Evolutionary conservation across 495 filamentous ascomycete genomes (phyloP), one percentile per base, ranked within the genome.

Genomic region (Oidiodendron maius): DNA sequence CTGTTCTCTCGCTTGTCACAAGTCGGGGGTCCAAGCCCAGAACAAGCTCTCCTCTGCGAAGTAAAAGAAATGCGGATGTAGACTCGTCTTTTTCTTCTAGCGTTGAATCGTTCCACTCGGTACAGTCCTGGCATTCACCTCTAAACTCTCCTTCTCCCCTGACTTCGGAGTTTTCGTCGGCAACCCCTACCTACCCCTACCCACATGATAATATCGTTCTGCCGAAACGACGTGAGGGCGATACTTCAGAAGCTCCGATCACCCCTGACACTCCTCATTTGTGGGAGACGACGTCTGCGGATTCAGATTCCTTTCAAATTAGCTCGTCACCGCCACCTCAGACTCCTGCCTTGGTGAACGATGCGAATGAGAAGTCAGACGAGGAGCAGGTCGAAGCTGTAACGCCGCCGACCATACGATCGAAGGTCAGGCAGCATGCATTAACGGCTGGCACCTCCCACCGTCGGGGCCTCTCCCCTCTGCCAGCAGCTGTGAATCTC

Each of bases 401-500:
- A 26, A 72, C 77, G 8, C 66, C 65, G 28, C 74, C 72, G 23
- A 71, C 73, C 56, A 65, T 65, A 35, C 11, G 24, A 10, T 35
- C 50, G 13, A 39, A 21, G 13, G 48, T 65, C 16, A 64, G 77
- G n/a, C 69, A 78, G 32, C 76, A 76, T 23, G 70, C 69, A 17
- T 75, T 77, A n/a, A 65, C 65, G 3, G 67, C 40, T 36, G 53
- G 62, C 35, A 66, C 74, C 17, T 77, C 82, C 4, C 75, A 72
- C 45, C 66, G 76, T 52, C 77, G 80, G 21, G 74, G 76, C 28
- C 68, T 84, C n/a, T 88, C 86, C 4, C 85, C 87, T 0, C 71
- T 90, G 51, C 84, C 84, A 9, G 68, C 82, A 2, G 67, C 79
- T 5, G 82, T 82, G 2, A 80, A 84, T 40, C 66, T 89, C 15